Base-by-base conservation (phyloP, 1,139 yeast genomes). In the Hyphopichia pseudoburtonii region DNA sequence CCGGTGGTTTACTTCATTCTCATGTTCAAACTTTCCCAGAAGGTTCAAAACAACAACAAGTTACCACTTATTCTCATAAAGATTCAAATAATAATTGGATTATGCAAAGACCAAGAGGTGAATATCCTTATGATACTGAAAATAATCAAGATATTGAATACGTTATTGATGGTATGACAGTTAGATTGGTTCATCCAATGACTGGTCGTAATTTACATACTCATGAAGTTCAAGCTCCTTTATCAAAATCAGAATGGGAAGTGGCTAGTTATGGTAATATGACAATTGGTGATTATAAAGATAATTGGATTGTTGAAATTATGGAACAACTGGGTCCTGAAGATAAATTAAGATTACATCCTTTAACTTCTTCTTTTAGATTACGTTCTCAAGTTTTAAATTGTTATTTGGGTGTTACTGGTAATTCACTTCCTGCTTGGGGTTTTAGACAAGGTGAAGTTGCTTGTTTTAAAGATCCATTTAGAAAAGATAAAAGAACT, bases 391-490 rank as follows among this genome's bases (percentile, higher is more conserved):
- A 72, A 44, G 76, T 65, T 25, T 57, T 88, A 61, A 82, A 83
- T 42, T 94, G 98, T 69, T 92, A 92, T 63, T 74, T 94, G 54
- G 84, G 88, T 45, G 90, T 89, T 38, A 76, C 94, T 33, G 96
- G 96, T 44, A 68, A 70, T 50, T 63, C 75, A 36, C 76, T 89
- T 50, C 99, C 99, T 32, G 89, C 81, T 39, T 94, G 99, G 99
- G 99, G 99, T 46, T 94, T 88, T 78, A 82, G 94, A 65, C 99
- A 94, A 70, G 92, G 95, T 53, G 99, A 94, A 69, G 94, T 92
- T 47, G 84, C 82, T 5, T 94, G 99, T 66, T 70, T 80, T 58
- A 82, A 80, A 51, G 74, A 74, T 51, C 86, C 95, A 33, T 81
- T 85, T 61, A 73, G 64, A 40, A 84, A 94, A 60, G 97, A 94